These are phyloP conservation scores for Vicia villosa DNA, from an alignment of 306 rosid species.

Conservation along the genomic window DNA sequence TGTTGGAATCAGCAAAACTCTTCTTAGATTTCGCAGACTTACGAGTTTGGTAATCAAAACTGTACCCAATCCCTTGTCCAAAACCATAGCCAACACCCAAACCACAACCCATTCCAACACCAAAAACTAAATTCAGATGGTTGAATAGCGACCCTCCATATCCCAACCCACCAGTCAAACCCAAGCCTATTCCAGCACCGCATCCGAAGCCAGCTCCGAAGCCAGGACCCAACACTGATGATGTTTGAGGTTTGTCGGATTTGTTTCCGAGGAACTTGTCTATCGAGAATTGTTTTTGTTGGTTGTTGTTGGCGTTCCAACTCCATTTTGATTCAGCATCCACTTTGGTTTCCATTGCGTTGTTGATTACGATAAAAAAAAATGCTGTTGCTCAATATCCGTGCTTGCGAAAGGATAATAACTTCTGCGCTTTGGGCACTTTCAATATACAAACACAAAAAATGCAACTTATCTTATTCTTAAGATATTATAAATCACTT, in stretches of 20 bases:
- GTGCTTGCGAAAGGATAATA: background rate
- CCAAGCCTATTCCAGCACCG: conserved; percentile 51
- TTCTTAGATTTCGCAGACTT: conserved; percentile 40
- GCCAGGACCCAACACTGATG: conserved; percentile 49
- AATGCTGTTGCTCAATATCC: background rate
- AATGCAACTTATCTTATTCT: too few species aligned
- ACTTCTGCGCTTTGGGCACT: background rate
- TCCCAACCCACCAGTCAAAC: conserved; percentile 51
- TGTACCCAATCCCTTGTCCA: conserved; percentile 54
- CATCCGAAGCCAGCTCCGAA: conserved; percentile 54
- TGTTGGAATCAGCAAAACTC: conserved; percentile 35
- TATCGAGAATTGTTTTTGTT: conserved; percentile 36
- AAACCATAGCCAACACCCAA: conserved; percentile 49
- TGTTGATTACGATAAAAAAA: background rate
- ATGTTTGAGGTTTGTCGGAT: conserved; percentile 18
- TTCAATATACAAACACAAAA: too few species aligned
- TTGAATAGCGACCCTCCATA: conserved; percentile 45
- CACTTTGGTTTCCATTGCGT: conserved; percentile 31
- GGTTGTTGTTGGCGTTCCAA: conserved; percentile 38
- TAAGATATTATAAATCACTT: too few species aligned
- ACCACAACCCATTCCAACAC: conserved; percentile 54
- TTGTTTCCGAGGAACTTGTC: conserved; percentile 39
- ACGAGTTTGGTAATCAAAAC: conserved; percentile 33
- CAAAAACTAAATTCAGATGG: conserved; percentile 39
- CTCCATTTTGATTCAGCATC: conserved; percentile 43